Evolutionary conservation across 768 basidiomycete genomes (phyloP).

Genomic region (Xerocomellus chrysenteron): DNA sequence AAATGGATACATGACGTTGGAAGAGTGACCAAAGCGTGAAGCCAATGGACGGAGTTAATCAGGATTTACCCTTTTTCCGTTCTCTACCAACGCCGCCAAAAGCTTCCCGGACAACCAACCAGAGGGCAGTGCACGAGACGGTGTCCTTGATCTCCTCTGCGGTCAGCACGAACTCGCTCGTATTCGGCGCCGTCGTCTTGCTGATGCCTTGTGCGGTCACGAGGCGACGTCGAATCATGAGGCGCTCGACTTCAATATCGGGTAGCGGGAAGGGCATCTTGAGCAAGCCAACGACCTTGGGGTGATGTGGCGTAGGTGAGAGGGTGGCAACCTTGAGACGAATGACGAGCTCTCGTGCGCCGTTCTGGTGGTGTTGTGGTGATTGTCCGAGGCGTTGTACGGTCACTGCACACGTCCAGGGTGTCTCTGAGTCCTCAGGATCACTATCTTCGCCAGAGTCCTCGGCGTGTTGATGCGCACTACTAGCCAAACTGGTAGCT

Average conservation of each 20-base stretch:
- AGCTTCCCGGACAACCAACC: slow-evolving; percentile 90
- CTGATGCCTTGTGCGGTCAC: slow-evolving; percentile 30
- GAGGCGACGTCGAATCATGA: slow-evolving; percentile 52
- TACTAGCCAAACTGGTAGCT: slow-evolving; percentile 24
- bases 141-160: slow-evolving; percentile 95
- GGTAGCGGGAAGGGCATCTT: slow-evolving; percentile 89
- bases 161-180: slow-evolving; percentile 54
- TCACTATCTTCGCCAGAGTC: slow-evolving; percentile 83
- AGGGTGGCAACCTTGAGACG: slow-evolving; percentile 78
- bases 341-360: slow-evolving; percentile 16
- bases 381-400: slow-evolving; percentile 44
- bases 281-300: slow-evolving; percentile 88
- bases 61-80: slow-evolving; percentile 72
- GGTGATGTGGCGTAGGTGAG: slow-evolving; percentile 92
- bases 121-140: slow-evolving; percentile 82
- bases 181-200: slow-evolving; percentile 20
- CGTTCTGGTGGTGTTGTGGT: slow-evolving; percentile 6
- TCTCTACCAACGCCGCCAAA: slow-evolving; percentile 87
- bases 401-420: slow-evolving; percentile 88
- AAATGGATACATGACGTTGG: slow-evolving; percentile 17
- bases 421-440: slow-evolving; percentile 94
- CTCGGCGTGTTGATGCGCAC: slow-evolving; percentile 21
- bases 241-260: slow-evolving; percentile 69
- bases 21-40: neutral
- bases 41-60: slow-evolving; percentile 4